Percentiles rank a stretch among this genome's conserved stretches.
These are phyloP conservation scores for Globisporangium mamillatum DNA, from an alignment of 352 stramenopile species.

Conservation along the genomic window DNA sequence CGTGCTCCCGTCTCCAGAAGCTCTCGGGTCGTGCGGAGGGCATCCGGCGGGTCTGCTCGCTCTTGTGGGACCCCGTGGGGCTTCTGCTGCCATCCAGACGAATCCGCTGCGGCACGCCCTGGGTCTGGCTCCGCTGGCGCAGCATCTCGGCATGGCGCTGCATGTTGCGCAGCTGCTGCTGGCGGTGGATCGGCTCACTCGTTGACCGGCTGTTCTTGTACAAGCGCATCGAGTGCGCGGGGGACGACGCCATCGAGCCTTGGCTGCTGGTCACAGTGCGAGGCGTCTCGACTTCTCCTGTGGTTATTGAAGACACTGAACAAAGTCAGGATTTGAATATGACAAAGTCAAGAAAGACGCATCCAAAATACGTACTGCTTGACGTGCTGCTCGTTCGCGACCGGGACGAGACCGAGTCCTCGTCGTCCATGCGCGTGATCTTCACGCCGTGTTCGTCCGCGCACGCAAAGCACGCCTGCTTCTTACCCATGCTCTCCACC, in stretches of 20 bases:
- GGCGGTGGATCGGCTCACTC: slow-evolving; percentile 15
- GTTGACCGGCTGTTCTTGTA: slow-evolving; percentile 7
- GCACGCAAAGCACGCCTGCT: slow-evolving; percentile 58
- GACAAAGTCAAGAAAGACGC: background rate
- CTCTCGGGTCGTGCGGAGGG: background rate
- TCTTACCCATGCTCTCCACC: slow-evolving; percentile 34
- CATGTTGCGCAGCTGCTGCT: slow-evolving; percentile 18
- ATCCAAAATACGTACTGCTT: slow-evolving; percentile 4
- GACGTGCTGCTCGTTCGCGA: slow-evolving; percentile 13
- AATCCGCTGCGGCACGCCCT: slow-evolving; percentile 7
- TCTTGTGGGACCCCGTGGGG: slow-evolving; percentile 5
- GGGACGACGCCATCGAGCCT: slow-evolving; percentile 1
- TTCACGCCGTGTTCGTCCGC: slow-evolving; percentile 42
- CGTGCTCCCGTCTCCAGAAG: background rate
- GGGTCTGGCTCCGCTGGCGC: slow-evolving; percentile 13
- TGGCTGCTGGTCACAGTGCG: slow-evolving; percentile 5
- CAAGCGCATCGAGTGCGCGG: background rate
- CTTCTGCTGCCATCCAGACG: slow-evolving; percentile 5
- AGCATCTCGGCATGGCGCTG: slow-evolving; percentile 16
- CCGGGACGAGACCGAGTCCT: slow-evolving; percentile 14
- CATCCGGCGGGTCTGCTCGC: background rate
- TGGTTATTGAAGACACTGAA: background rate
- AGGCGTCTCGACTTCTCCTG: slow-evolving; percentile 12
- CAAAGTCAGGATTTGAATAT: background rate
- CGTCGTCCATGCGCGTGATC: slow-evolving; percentile 19